Base-by-base conservation (phyloP, 495 filamentous ascomycete genomes). In the Lepraria neglecta region DNA sequence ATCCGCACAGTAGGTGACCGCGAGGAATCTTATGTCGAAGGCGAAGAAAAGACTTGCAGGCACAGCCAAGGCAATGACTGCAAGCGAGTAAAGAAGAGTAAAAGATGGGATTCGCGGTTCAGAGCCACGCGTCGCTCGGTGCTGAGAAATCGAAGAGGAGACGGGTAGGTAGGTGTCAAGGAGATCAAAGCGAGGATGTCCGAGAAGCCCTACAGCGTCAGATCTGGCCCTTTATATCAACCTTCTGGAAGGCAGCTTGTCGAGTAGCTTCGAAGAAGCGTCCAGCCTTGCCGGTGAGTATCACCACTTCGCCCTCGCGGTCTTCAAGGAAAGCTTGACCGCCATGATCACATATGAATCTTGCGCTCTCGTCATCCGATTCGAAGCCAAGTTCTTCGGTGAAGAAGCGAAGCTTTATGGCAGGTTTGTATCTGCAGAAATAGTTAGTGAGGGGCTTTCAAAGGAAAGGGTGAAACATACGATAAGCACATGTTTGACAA, bases 211-310 rank as follows among this genome's bases (percentile, higher is more conserved):
- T n/a, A 27, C 55, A 27, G 44, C 46, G 66, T 88, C 82, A 96
- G 66, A 96, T 92, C 73, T 97, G 92, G 68, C 94, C 92, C 77
- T 97, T 97, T 76, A 96, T 94, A 74, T 97, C 92, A 77, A 97
- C 86, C 68, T 86, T 85, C 67, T 82, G 78, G 73, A 95, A 91
- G 55, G 92, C 91, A 61, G 80, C 78, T 43, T 73, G 70, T 66
- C 85, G 87, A 47, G 87, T 80, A 46, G 71, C 68, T 69, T 96
- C 91, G 76, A 97, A 96, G 9, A 85, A 72, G 48, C 69, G 70
- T 28, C 80, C 80, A 35, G 87, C 89, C 76, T 91, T 92, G 65
- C 80, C 82, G 43, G 90, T 88, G 65, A 90, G 75, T 67, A 96
- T 85, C 61, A 80, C 75, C 68, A 96, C 84, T 56, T 80, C 80